These are phyloP conservation scores for Malus orientalis DNA, from an alignment of 306 rosid genomes.

Conservation along the genomic window DNA sequence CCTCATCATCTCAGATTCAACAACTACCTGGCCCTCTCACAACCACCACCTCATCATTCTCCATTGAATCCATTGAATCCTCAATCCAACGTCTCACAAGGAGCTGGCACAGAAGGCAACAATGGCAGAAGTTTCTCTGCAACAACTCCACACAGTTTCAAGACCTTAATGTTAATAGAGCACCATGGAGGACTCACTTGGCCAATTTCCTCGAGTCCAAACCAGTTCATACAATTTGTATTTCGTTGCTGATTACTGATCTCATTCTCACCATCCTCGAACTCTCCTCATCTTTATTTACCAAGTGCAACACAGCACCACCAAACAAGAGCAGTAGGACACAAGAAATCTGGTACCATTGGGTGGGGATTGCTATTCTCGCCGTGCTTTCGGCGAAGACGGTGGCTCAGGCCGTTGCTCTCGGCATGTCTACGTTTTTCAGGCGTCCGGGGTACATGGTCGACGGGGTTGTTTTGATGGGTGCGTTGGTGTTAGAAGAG, in stretches of 20 bases:
- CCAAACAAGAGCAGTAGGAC: background rate
- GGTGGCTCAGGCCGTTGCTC: conserved; percentile 30
- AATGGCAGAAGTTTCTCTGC: conserved; percentile 24
- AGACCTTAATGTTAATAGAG: conserved; percentile 9
- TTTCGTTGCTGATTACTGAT: conserved; percentile 44
- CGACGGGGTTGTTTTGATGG: conserved; percentile 45
- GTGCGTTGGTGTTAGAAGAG: conserved; percentile 51
- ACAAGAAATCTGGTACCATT: conserved; percentile 30
- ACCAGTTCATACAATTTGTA: conserved; percentile 25
- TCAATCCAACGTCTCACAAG: conserved; percentile 37
- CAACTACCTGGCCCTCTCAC: conserved; percentile 10
- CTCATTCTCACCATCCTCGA: conserved; percentile 58
- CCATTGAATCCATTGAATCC: conserved; percentile 30
- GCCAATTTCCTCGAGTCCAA: conserved; percentile 52
- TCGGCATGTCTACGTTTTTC: conserved; percentile 37
- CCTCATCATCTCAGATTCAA: conserved; percentile 14
- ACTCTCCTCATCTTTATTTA: conserved; percentile 44
- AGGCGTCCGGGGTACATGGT: conserved; percentile 40
- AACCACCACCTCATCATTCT: conserved; percentile 9
- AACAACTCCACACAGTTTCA: background rate
- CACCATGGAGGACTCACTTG: conserved; percentile 51
- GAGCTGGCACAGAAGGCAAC: conserved; percentile 32
- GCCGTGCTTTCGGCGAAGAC: conserved; percentile 40
- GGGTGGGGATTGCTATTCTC: conserved; percentile 59
- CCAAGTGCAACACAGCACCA: conserved; percentile 3